Conservation (phyloP, 331 rosid genomes). For the Arachis monticola region DNA sequence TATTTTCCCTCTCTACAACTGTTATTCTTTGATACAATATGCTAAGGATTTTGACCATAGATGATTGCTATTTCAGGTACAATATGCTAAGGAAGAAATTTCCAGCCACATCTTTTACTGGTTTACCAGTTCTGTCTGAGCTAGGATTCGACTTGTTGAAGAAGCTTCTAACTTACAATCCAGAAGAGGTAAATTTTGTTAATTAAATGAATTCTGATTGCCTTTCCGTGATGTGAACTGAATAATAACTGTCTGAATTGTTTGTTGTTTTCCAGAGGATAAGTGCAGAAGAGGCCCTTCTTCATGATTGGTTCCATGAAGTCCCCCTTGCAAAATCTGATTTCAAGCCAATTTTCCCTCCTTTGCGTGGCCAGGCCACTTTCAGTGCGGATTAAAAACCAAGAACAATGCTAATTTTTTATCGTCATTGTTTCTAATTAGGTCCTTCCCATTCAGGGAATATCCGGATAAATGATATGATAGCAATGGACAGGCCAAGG, state of each 20-base stretch:
- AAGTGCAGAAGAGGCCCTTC: constrained; percentile 77
- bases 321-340: constrained; percentile 71
- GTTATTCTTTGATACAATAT: background rate
- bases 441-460: constrained; percentile 32
- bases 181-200: constrained; percentile 60
- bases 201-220: background rate
- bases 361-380: constrained; percentile 50
- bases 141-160: constrained; percentile 83
- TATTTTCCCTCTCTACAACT: background rate
- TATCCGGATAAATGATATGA: constrained; percentile 38
- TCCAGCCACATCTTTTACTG: constrained; percentile 82
- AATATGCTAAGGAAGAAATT: constrained; percentile 78
- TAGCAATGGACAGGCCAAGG: constrained; percentile 23
- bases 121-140: constrained; percentile 76
- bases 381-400: constrained; percentile 38
- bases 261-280: constrained; percentile 61
- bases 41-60: background rate
- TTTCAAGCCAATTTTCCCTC: constrained; percentile 49
- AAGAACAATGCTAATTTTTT: constrained; percentile 33
- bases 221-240: background rate
- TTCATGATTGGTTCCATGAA: constrained; percentile 85
- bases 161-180: constrained; percentile 72
- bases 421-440: constrained; percentile 30
- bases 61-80: constrained; percentile 54
- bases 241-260: too few relatives aligned